Percentiles rank a stretch among this genome's conserved stretches.
Evolutionary conservation across 176 grass and related monocot species (phyloP).

Genomic region (Oryza meyeriana): DNA sequence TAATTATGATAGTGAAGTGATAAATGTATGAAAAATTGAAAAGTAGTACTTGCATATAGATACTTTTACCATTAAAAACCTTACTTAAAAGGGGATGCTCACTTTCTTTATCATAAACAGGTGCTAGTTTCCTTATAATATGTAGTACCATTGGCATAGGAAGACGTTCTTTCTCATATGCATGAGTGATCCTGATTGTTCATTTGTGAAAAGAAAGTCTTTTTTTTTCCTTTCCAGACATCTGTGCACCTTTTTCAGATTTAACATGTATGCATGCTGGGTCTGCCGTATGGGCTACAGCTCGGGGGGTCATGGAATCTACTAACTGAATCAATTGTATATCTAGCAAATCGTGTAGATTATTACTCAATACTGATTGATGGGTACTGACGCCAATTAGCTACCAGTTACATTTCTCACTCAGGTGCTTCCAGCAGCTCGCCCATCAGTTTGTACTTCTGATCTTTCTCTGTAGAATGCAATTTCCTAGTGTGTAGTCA

Average conservation of each 20-base stretch:
- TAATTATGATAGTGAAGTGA: neutral
- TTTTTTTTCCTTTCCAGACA: neutral
- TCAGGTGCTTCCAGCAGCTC: slow-evolving; percentile 11
- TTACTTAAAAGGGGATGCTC: neutral
- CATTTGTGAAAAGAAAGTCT: neutral
- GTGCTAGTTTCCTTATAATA: neutral
- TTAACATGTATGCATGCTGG: neutral
- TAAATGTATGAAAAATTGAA: neutral
- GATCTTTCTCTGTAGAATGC: slow-evolving; percentile 7
- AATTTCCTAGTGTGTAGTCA: neutral
- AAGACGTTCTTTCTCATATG: neutral
- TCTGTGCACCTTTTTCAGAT: neutral
- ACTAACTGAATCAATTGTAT: neutral
- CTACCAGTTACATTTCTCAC: slow-evolving; percentile 5
- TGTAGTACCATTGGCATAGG: neutral
- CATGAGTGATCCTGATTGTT: neutral
- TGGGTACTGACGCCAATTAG: neutral
- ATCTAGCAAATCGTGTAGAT: neutral
- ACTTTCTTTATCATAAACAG: neutral
- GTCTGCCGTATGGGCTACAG: slow-evolving; percentile 13
- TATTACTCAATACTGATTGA: neutral
- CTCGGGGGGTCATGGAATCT: neutral
- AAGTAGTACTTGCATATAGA: slow-evolving; percentile 6
- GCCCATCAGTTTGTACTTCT: slow-evolving; percentile 10
- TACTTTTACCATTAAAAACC: neutral